Percentiles rank a stretch among this genome's conserved stretches.
Conservation (phyloP, 2,329 filamentous ascomycete genomes). For the Didymellaceae sp. region DNA sequence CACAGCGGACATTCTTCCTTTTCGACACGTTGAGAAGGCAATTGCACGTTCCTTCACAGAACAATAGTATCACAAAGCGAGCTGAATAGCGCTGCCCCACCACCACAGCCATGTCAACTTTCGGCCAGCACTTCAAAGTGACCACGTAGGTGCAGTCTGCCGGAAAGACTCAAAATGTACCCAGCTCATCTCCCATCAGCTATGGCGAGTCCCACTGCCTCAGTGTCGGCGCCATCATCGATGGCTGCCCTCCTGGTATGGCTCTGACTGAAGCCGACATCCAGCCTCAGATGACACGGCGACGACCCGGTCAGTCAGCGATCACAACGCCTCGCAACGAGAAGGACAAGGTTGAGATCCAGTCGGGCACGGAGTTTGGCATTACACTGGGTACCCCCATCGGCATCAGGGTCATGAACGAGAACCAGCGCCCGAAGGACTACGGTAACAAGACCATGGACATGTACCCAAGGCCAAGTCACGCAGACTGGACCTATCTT, state of each 20-base stretch:
- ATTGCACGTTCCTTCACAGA: constrained; percentile 4
- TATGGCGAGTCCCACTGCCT: constrained; percentile 91
- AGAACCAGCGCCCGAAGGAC: constrained; percentile 92
- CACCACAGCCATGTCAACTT: constrained; percentile 66
- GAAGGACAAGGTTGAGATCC: constrained; percentile 88
- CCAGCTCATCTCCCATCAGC: constrained; percentile 50
- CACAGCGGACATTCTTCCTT: not conserved
- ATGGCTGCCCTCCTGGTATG: constrained; percentile 89
- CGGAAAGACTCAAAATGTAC: not conserved
- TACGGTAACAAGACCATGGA: constrained; percentile 92
- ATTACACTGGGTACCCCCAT: constrained; percentile 91
- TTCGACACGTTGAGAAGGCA: not conserved
- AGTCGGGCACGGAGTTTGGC: constrained; percentile 90
- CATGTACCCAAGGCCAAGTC: constrained; percentile 85
- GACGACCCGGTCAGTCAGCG: constrained; percentile 85
- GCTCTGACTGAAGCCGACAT: constrained; percentile 84
- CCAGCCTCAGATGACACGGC: constrained; percentile 91
- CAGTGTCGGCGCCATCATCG: constrained; percentile 93
- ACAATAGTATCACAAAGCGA: constrained; percentile 3
- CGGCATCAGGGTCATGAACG: constrained; percentile 83
- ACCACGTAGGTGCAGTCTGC: constrained; percentile 69
- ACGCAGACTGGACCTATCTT: constrained; percentile 96
- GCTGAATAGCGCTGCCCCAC: constrained; percentile 13
- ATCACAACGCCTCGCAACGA: constrained; percentile 93
- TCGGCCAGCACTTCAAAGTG: constrained; percentile 80